Conservation (phyloP, 1,139 yeast genomes). For the Yarrowia galli region DNA sequence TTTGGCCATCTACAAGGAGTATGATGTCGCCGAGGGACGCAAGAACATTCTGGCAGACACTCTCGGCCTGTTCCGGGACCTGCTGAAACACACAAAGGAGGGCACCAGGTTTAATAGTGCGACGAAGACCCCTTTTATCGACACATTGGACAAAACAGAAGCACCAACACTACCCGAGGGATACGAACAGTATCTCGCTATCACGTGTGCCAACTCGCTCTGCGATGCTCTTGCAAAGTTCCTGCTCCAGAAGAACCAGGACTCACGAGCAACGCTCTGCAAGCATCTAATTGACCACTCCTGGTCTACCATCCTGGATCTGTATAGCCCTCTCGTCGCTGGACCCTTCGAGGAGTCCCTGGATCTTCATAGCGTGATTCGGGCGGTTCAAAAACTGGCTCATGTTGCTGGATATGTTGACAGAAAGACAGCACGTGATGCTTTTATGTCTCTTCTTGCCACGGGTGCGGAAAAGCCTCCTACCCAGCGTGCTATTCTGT, state of each 20-base stretch:
- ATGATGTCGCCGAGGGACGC: slow-evolving; percentile 65
- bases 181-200: slow-evolving; percentile 67
- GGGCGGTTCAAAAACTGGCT: slow-evolving; percentile 79
- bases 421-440: slow-evolving; percentile 62
- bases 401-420: slow-evolving; percentile 84
- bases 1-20: slow-evolving; percentile 62
- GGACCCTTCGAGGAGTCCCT: slow-evolving; percentile 43
- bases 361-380: slow-evolving; percentile 63
- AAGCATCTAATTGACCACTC: slow-evolving; percentile 28
- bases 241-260: slow-evolving; percentile 53
- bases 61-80: slow-evolving; percentile 55
- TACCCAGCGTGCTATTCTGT: slow-evolving; percentile 64
- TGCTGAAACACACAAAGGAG: slow-evolving; percentile 42
- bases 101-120: slow-evolving; percentile 39
- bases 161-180: slow-evolving; percentile 69
- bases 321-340: slow-evolving; percentile 23
- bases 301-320: slow-evolving; percentile 25
- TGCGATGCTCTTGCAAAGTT: slow-evolving; percentile 73
- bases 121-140: slow-evolving; percentile 64
- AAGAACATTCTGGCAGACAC: slow-evolving; percentile 69
- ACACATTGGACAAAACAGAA: slow-evolving; percentile 77
- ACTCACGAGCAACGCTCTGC: slow-evolving; percentile 10
- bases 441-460: slow-evolving; percentile 65
- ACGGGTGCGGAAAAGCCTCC: slow-evolving; percentile 42
- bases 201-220: slow-evolving; percentile 61